A percentile compares a stretch with the other conserved stretches of the same genome.
Evolutionary conservation across 495 filamentous ascomycete species (phyloP).

Genomic region (Pyrenula massariospora): DNA sequence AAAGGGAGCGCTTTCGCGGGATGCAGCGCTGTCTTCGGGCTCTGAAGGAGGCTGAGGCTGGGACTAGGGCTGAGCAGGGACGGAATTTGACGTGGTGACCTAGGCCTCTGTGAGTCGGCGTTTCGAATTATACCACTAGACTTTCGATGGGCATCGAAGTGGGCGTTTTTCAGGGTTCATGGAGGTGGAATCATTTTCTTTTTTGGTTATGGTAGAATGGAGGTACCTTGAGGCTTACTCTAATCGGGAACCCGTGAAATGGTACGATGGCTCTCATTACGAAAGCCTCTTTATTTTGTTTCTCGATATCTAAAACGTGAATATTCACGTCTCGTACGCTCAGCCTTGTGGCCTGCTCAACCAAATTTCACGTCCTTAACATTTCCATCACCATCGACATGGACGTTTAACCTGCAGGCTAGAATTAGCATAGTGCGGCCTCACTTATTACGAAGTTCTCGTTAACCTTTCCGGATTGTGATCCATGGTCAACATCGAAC

Average conservation of each 20-base stretch:
- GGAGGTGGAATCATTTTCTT: background rate
- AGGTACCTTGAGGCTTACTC: too few relatives aligned
- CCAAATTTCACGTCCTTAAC: conserved; percentile 55
- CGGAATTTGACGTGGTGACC: background rate
- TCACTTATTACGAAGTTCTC: too few relatives aligned
- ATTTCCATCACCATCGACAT: conserved; percentile 59
- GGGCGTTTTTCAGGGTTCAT: background rate
- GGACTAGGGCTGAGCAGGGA: background rate
- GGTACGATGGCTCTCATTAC: too few relatives aligned
- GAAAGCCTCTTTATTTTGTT: too few relatives aligned
- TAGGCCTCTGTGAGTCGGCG: background rate
- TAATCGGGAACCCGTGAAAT: too few relatives aligned
- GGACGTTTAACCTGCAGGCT: conserved; percentile 64
- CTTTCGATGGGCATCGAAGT: background rate
- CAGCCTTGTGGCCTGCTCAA: too few relatives aligned
- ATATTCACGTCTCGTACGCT: too few relatives aligned
- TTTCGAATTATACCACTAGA: background rate
- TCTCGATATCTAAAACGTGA: too few relatives aligned
- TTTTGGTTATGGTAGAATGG: background rate
- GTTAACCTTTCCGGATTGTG: conserved; percentile 47
- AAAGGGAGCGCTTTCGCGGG: conserved; percentile 68
- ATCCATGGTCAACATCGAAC: conserved; percentile 50
- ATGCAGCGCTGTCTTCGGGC: conserved; percentile 51
- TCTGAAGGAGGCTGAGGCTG: conserved; percentile 14
- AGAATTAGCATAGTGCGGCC: too few relatives aligned